Evolutionary conservation across 2,329 filamentous ascomycete genomes (phyloP).

Genomic region (Claviceps capensis): DNA sequence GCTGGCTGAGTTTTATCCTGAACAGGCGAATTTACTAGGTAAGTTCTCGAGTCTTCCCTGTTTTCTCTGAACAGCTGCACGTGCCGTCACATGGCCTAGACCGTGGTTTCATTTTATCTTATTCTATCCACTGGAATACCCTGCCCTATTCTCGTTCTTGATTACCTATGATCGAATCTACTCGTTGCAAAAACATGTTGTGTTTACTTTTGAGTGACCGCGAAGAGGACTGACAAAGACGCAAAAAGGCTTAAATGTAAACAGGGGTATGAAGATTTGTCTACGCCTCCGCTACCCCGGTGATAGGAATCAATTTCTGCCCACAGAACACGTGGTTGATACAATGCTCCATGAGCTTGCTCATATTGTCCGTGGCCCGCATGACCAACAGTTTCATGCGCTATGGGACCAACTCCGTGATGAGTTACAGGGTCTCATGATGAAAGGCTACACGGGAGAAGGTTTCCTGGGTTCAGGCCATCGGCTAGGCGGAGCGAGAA

Average conservation of each 20-base stretch:
- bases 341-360: conserved; percentile 90
- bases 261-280: conserved; percentile 64
- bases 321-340: conserved; percentile 67
- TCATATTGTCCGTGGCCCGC: conserved; percentile 76
- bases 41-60: conserved; percentile 9
- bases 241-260: conserved; percentile 55
- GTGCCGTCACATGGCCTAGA: too few species aligned
- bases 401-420: conserved; percentile 84
- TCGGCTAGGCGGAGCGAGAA: conserved; percentile 51
- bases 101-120: not conserved
- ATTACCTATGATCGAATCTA: too few species aligned
- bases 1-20: conserved; percentile 75
- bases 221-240: not conserved
- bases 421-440: conserved; percentile 61
- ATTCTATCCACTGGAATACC: not conserved
- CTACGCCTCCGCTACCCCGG: conserved; percentile 65
- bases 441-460: conserved; percentile 83
- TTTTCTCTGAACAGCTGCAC: not conserved
- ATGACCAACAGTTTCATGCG: conserved; percentile 69
- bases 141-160: not conserved
- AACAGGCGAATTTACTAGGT: conserved; percentile 60
- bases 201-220: not conserved
- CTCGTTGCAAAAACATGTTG: too few species aligned
- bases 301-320: conserved; percentile 64
- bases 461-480: conserved; percentile 69